These are phyloP conservation scores for Nematocida major DNA, from an alignment of 371 early-diverging fungal species.

Conservation along the genomic window DNA sequence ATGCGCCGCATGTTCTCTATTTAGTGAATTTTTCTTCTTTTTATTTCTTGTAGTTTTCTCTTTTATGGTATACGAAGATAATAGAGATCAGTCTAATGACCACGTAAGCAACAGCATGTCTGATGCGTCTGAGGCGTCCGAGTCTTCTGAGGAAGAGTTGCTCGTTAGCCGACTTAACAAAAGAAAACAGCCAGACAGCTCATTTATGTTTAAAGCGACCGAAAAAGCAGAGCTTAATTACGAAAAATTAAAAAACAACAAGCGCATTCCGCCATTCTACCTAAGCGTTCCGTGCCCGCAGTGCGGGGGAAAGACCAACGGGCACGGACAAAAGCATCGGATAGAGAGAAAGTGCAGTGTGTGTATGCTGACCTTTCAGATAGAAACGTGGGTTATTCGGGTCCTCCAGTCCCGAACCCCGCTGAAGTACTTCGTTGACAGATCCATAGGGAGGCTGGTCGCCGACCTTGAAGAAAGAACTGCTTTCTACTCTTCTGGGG, in stretches of 20 bases:
- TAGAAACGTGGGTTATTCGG: neutral
- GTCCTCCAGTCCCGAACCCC: neutral
- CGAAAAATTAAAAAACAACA: neutral
- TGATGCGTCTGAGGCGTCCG: too few species aligned
- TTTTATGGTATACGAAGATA: neutral
- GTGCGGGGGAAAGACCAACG: neutral
- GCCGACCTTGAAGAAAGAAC: neutral
- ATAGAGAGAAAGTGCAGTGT: neutral
- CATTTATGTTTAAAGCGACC: neutral
- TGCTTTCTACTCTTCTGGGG: neutral
- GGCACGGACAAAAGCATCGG: constrained; percentile 3
- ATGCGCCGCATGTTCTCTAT: neutral
- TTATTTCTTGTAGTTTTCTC: neutral
- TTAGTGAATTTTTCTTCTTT: neutral
- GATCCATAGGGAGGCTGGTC: neutral
- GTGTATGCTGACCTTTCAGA: neutral
- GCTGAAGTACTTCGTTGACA: neutral
- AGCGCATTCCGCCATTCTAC: constrained; percentile 4
- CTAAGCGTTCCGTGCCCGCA: constrained; percentile 1
- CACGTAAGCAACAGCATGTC: too few species aligned
- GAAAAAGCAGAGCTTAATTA: neutral
- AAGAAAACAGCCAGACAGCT: neutral
- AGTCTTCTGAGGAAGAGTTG: too few species aligned
- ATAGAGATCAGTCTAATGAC: neutral
- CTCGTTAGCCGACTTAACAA: too few species aligned